A percentile compares a stretch with the other conserved stretches of the same genome.
These are phyloP conservation scores for Prunus fruticosa DNA, from an alignment of 306 rosid species.

Conservation along the genomic window DNA sequence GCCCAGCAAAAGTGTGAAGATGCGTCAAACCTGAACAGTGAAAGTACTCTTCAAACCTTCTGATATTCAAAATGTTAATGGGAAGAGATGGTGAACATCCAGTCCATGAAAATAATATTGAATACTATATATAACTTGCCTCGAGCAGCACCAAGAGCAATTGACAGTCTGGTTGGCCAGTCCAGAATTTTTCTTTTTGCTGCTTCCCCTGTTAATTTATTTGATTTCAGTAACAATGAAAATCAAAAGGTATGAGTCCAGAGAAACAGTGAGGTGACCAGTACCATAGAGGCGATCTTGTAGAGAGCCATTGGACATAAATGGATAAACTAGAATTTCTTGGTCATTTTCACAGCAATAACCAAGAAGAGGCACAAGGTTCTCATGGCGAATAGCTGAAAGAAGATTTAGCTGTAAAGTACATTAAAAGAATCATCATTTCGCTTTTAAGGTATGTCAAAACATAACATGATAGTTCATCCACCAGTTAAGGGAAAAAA, in stretches of 20 bases:
- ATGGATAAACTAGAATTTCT: slow-evolving; percentile 92
- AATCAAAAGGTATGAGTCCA: slow-evolving; percentile 16
- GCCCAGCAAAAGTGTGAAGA: slow-evolving; percentile 75
- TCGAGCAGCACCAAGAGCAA: slow-evolving; percentile 98
- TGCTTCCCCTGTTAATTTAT: slow-evolving; percentile 63
- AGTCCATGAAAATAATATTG: not conserved
- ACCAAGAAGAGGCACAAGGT: slow-evolving; percentile 92
- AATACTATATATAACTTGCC: slow-evolving; percentile 50
- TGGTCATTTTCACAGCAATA: slow-evolving; percentile 77
- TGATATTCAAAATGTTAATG: not conserved
- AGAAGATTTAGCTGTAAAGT: slow-evolving; percentile 74
- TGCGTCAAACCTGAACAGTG: slow-evolving; percentile 66
- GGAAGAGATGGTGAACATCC: not conserved
- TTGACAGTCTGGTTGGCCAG: slow-evolving; percentile 94
- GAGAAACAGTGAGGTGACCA: slow-evolving; percentile 19
- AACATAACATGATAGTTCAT: not conserved
- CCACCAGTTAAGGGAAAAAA: not conserved
- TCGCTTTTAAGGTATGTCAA: slow-evolving; percentile 1
- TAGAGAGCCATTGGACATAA: slow-evolving; percentile 91
- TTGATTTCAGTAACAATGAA: slow-evolving; percentile 17
- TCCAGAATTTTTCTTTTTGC: slow-evolving; percentile 79
- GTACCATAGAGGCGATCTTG: slow-evolving; percentile 93
- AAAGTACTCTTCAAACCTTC: slow-evolving; percentile 18
- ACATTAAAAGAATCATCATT: slow-evolving; percentile 33
- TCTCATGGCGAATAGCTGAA: slow-evolving; percentile 78